A percentile compares a stretch with the other conserved stretches of the same genome.
phyloP scores from a whole-genome alignment of 2,329 filamentous ascomycete species.

The Trichoderma arundinaceum region DNA sequence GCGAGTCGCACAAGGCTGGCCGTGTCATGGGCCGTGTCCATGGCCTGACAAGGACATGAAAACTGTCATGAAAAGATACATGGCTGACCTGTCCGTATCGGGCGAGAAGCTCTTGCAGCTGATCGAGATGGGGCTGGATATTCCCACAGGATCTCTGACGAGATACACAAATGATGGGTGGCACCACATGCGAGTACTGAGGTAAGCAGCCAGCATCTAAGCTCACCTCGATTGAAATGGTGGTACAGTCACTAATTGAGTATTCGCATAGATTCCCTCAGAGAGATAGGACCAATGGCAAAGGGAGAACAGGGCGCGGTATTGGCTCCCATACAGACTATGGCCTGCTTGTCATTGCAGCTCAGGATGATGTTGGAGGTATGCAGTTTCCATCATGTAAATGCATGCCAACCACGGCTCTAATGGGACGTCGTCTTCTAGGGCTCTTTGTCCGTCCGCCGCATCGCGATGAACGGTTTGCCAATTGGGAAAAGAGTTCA shows the following conservation, averaged over 20 bases:
- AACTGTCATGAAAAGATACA: slow-evolving; percentile 48
- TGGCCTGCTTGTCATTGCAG: slow-evolving; percentile 56
- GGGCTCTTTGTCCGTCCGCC: slow-evolving; percentile 55
- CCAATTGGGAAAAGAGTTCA: slow-evolving; percentile 54
- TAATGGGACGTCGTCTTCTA: slow-evolving; percentile 31
- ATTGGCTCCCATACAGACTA: slow-evolving; percentile 61
- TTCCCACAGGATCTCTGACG: slow-evolving; percentile 49
- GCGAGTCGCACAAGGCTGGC: slow-evolving; percentile 51
- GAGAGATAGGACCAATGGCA: slow-evolving; percentile 50
- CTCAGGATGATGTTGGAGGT: slow-evolving; percentile 57
- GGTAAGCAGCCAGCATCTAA: slow-evolving; percentile 41
- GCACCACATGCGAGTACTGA: slow-evolving; percentile 57
- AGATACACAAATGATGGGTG: slow-evolving; percentile 54
- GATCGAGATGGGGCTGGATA: slow-evolving; percentile 52
- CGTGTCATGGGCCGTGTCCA: slow-evolving; percentile 56
- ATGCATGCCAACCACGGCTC: not conserved
- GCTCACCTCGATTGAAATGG: not conserved
- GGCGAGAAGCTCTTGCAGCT: slow-evolving; percentile 55
- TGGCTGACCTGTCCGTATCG: slow-evolving; percentile 47
- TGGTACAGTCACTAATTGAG: not conserved
- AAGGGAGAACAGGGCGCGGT: slow-evolving; percentile 55
- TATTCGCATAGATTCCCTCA: slow-evolving; percentile 42
- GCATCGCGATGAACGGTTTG: slow-evolving; percentile 46
- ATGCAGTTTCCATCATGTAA: not conserved
- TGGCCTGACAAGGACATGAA: slow-evolving; percentile 54